Evolutionary conservation across 129 eudicot species (phyloP).

Genomic region (Pulicaria dysenterica): DNA sequence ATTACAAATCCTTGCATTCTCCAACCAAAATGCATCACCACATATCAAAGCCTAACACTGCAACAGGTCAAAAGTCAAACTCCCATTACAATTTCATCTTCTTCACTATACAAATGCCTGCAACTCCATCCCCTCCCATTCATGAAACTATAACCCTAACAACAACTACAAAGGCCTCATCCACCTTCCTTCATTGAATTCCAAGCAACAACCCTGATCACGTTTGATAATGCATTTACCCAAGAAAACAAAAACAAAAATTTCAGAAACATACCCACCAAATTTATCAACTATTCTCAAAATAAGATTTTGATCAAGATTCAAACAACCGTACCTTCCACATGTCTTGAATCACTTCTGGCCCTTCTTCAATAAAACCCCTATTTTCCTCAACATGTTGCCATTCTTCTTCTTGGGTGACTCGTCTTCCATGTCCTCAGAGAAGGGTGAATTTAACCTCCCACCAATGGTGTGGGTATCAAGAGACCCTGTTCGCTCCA

Average conservation of each 20-base stretch:
- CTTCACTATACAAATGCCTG: constrained; percentile 36
- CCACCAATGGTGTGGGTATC: constrained; percentile 65
- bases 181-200: constrained; percentile 26
- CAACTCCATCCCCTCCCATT: constrained; percentile 19
- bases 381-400: constrained; percentile 82
- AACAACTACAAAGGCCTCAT: constrained; percentile 29
- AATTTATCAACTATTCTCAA: not conserved
- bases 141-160: constrained; percentile 26
- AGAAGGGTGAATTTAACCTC: constrained; percentile 58
- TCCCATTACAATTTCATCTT: constrained; percentile 18
- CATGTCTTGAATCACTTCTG: constrained; percentile 48
- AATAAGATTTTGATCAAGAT: not conserved
- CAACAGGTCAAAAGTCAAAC: constrained; percentile 29
- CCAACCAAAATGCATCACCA: constrained; percentile 30
- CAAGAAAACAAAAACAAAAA: not conserved
- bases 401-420: constrained; percentile 85
- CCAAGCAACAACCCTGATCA: constrained; percentile 37
- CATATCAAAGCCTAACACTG: not conserved
- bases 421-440: constrained; percentile 73
- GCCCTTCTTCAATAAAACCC: constrained; percentile 77
- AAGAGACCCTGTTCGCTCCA: constrained; percentile 69
- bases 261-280: not conserved
- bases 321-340: constrained; percentile 27
- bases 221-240: not conserved
- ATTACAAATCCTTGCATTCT: constrained; percentile 43